These are phyloP conservation scores for Penicillium brevicompactum DNA, from an alignment of 2,329 filamentous ascomycete species.

Conservation along the genomic window DNA sequence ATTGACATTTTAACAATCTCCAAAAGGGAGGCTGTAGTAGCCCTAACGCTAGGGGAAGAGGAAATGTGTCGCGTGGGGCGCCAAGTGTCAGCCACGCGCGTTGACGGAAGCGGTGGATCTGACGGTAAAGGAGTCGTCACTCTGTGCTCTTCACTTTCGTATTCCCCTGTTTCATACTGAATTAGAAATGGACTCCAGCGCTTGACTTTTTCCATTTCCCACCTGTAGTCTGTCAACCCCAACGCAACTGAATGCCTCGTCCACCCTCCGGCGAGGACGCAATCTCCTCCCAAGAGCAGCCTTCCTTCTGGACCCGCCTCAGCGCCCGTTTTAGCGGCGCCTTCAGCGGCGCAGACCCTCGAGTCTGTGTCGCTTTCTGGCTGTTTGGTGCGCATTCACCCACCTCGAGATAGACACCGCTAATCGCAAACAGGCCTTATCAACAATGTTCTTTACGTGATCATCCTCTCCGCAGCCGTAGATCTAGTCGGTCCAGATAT, in stretches of 20 bases:
- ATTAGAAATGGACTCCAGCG: background rate
- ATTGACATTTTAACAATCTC: too few species aligned
- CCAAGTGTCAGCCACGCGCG: background rate
- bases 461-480: slow-evolving; percentile 91
- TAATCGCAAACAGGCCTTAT: slow-evolving; percentile 67
- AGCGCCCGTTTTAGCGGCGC: slow-evolving; percentile 64
- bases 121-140: slow-evolving; percentile 7
- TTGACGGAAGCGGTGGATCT: slow-evolving; percentile 8
- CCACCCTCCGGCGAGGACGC: slow-evolving; percentile 23
- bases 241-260: slow-evolving; percentile 27
- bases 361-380: slow-evolving; percentile 84
- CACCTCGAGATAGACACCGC: background rate
- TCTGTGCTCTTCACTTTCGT: background rate
- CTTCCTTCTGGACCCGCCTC: slow-evolving; percentile 74
- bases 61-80: slow-evolving; percentile 3
- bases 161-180: background rate
- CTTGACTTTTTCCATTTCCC: background rate
- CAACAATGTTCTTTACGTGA: slow-evolving; percentile 97
- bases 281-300: slow-evolving; percentile 49
- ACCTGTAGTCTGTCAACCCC: slow-evolving; percentile 5
- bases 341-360: slow-evolving; percentile 68
- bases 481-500: slow-evolving; percentile 86
- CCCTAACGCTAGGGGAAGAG: background rate
- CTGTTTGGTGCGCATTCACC: slow-evolving; percentile 69
- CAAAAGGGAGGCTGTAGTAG: background rate